phyloP scores from a whole-genome alignment of 129 eudicot species.

The Flaveria linearis region DNA sequence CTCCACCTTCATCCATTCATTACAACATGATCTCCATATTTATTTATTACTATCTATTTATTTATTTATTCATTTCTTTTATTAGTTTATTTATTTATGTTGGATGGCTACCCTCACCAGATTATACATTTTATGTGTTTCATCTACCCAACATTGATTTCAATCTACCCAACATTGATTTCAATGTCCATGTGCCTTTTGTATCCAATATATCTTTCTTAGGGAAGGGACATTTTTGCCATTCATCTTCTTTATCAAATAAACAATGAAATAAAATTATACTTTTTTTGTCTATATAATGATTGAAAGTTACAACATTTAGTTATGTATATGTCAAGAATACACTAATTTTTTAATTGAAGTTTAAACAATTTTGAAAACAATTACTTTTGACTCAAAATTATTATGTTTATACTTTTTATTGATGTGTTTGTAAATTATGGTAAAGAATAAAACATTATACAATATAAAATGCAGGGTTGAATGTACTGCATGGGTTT shows the following conservation, averaged over 20 bases:
- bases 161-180: constrained; percentile 43
- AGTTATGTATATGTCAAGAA: not conserved
- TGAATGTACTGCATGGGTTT: no score
- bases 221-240: constrained; percentile 8
- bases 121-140: constrained; percentile 39
- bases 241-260: constrained; percentile 2
- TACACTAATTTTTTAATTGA: not conserved
- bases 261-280: not conserved
- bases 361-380: not conserved
- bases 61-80: constrained; percentile 32
- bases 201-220: constrained; percentile 2
- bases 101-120: constrained; percentile 46
- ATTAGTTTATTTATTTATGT: constrained; percentile 27
- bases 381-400: not conserved
- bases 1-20: constrained; percentile 36
- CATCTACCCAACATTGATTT: constrained; percentile 42
- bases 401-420: not conserved
- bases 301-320: not conserved
- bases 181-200: constrained; percentile 44
- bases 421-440: not conserved
- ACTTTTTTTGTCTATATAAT: not conserved
- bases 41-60: not conserved
- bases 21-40: constrained; percentile 40
- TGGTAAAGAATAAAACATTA: not conserved
- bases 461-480: not conserved